A percentile compares a stretch with the other conserved stretches of the same genome.
phyloP scores from a whole-genome alignment of 163 green algal genomes.

The Chlamydomonas reinhardtii region DNA sequence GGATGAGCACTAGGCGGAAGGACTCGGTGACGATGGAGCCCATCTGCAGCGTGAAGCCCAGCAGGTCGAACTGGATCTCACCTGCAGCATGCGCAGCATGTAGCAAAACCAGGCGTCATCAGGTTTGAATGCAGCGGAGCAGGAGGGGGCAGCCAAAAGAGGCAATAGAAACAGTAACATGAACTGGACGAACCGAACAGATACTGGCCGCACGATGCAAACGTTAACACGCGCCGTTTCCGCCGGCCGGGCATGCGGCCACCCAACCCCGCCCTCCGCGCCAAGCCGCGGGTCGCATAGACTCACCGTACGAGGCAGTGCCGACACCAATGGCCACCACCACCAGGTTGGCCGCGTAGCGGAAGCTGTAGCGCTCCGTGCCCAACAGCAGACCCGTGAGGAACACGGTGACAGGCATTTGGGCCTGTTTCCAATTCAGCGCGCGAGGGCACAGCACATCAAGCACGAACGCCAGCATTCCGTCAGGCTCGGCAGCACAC shows the following conservation, averaged over 20 bases:
- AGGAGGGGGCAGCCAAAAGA: too few species aligned
- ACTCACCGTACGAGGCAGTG: conserved; percentile 78
- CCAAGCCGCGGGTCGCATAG: too few species aligned
- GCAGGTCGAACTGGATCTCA: conserved; percentile 86
- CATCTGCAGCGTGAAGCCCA: conserved; percentile 83
- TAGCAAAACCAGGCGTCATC: neutral
- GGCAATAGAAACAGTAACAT: too few species aligned
- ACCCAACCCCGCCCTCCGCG: too few species aligned
- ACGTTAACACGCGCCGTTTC: too few species aligned
- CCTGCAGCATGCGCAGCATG: conserved; percentile 48
- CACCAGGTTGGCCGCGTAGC: conserved; percentile 73
- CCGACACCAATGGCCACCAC: conserved; percentile 79
- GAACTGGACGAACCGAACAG: too few species aligned
- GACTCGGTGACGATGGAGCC: conserved; percentile 80
- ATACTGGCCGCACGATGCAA: too few species aligned
- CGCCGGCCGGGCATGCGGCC: too few species aligned
- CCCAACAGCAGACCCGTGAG: conserved; percentile 65
- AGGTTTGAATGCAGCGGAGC: too few species aligned
- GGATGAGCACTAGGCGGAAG: conserved; percentile 74
- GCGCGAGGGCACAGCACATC: neutral
- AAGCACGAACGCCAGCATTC: too few species aligned
- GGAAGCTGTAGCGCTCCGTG: conserved; percentile 71
- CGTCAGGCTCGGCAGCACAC: too few species aligned
- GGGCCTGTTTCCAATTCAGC: conserved; percentile 54
- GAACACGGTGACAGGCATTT: conserved; percentile 86